Base-by-base conservation (phyloP, 306 rosid genomes). In the Alnus glutinosa region DNA sequence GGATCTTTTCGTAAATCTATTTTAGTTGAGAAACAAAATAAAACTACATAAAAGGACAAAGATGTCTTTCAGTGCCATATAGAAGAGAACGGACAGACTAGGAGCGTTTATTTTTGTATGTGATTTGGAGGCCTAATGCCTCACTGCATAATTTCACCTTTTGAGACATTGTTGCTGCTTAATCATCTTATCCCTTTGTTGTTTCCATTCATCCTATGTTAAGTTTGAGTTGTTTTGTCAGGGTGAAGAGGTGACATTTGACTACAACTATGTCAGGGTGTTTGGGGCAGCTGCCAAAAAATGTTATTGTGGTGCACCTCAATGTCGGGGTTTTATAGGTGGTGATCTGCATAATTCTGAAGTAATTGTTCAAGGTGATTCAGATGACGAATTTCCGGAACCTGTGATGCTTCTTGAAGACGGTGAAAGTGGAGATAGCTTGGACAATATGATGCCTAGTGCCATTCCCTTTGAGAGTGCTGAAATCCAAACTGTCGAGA, bases 181-280 rank as follows among this genome's bases (percentile, higher is more conserved):
- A 10, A 80, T 82, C 37, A 4, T 37, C 30, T 62, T 46, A 34
- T 55, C 23, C 37, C 58, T 61, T 63, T 52, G 59, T 30, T 67
- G n/a, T 74, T 77, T 67, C 79, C 82, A 70, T 74, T 47, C 49
- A 63, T 77, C 82, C 72, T 39, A 32, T 80, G 39, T 32, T 51
- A 48, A 63, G 34, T 73, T 86, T 70, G 79, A 66, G 11, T 48
- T 82, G 36, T 75, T 75, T 51, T 61, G 74, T 84, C 90, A 96
- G 99, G 99, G 87, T 83, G 99, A 96, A 89, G 99, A 96, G 86
- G 92, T 96, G 92, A 96, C 99, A 36, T 96, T 96, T 80, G 98
- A 96, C 89, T 96, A 96, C 94, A 96, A 96, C 87, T 96, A 90
- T 79, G 99, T 93, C 70, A 96, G 99, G 91, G 99, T 96, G 71